A percentile compares a stretch with the other conserved stretches of the same genome.
Evolutionary conservation across 1,139 yeast genomes (phyloP).

Genomic region (Hansenula lynferdii): DNA sequence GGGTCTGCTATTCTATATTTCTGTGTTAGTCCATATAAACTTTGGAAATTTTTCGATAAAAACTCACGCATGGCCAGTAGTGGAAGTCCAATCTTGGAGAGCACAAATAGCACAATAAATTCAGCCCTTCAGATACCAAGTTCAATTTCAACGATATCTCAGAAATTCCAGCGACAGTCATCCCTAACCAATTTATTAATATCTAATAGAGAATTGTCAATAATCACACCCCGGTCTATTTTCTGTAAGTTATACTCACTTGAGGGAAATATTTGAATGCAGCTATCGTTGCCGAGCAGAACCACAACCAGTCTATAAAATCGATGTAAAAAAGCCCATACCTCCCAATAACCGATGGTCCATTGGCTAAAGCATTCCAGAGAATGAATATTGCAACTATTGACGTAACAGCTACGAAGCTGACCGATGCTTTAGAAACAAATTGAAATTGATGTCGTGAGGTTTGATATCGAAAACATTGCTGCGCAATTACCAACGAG

Average conservation of each 20-base stretch:
- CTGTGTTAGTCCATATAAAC: no score
- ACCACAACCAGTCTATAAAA: slow-evolving; percentile 28
- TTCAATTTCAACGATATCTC: slow-evolving; percentile 16
- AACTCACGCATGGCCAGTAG: slow-evolving; percentile 9
- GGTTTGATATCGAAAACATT: slow-evolving; percentile 3
- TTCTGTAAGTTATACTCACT: slow-evolving; percentile 7
- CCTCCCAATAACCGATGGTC: slow-evolving; percentile 19
- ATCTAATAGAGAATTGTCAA: not conserved
- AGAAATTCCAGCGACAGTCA: slow-evolving; percentile 25
- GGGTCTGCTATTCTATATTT: not conserved
- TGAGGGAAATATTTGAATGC: slow-evolving; percentile 26
- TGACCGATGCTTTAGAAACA: slow-evolving; percentile 1
- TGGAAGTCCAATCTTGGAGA: slow-evolving; percentile 1
- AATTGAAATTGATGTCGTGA: slow-evolving; percentile 12
- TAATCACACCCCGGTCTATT: not conserved
- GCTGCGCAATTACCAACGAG: not conserved
- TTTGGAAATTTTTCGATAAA: not conserved
- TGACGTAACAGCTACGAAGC: not conserved
- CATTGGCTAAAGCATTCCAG: slow-evolving; percentile 7
- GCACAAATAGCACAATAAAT: not conserved
- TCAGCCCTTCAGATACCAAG: not conserved
- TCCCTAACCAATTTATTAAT: slow-evolving; percentile 27
- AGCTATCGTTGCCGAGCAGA: slow-evolving; percentile 17
- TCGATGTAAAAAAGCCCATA: slow-evolving; percentile 28
- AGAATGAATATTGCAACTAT: slow-evolving; percentile 1